Evolutionary conservation across 2,329 filamentous ascomycete genomes (phyloP), one percentile per base, ranked within the genome.

Genomic region (Coniochaeta prunicola): DNA sequence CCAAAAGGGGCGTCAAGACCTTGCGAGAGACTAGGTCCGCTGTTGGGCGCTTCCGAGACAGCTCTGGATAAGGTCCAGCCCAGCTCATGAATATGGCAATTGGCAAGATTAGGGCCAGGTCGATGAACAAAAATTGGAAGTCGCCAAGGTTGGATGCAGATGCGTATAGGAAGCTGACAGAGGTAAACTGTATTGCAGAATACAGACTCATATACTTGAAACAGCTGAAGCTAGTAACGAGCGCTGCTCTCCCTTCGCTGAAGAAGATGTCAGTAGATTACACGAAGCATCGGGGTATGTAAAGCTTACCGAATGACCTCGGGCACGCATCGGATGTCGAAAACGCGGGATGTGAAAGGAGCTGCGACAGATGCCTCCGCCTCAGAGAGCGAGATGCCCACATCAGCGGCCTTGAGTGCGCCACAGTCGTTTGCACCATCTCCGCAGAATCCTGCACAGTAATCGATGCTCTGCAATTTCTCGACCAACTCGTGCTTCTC

Each of bases 191-290:
- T 64, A 99, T 99, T n/a, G 94, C 93, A 2, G 92, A 97, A 77
- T 99, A 99, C 64, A 99, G 76, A 67, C 90, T 96, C 96, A 99
- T 99, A 75, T 96, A 99, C 77, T 97, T 99, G 82, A 99, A 99
- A 77, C 94, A 99, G 76, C 91, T 96, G 77, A 99, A 99, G 73
- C 92, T 96, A 13, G 94, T 99, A n/a, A 97, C 92, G 34, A 99
- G 81, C 34, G 96, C 91, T 21, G 93, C 93, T 62, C 96, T 87
- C 21, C 94, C 94, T 77, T 99, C 94, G 64, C 92, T 87, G 73
- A 36, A 45, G 38, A 19, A 42, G 19, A 2, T 34, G 21, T 45
- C 31, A 30, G 50, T 65, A 58, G 66, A 64, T 57, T 53, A 53
- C 8, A 19, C 38, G 17, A 31, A 30, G 13, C 8, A 36, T 21